Base-by-base conservation (phyloP, 2,329 filamentous ascomycete species). In the Mycosphaerella sp. region DNA sequence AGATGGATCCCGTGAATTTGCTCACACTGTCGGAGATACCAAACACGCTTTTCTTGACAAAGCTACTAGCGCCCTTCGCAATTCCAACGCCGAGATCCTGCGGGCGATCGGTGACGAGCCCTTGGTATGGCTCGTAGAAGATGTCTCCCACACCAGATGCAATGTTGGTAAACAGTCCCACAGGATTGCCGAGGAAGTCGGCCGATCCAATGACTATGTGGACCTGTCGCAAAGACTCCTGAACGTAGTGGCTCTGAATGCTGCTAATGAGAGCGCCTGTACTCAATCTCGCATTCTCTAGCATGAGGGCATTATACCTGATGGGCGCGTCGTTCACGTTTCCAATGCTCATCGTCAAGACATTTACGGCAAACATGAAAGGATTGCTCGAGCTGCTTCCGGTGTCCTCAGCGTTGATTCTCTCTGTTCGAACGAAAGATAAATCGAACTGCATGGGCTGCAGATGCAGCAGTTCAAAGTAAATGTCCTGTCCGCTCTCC, bases 111-210 rank as follows among this genome's bases (percentile, higher is more conserved):
- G 90, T 95, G 68, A 98, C 94, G 43, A 98, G 81, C 17, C 94
- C 88, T 73, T 98, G 93, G 72, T 98, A 98, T 34, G 93, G 93
- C 68, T 98, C 94, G 75, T 98, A 98, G 74, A 98, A 98, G 66
- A 98, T 95, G 68, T 96, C 93, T 16, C 88, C 90, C 47, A 98
- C 88, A 62, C 94, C 93, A 41, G 93, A 98, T 62, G 89, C 95
- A 70, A 98, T 87, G 67, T 91, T 98, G 74, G 95, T 97, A 82
- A 98, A 98, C 39, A 98, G 76, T 40, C 93, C 93, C 13, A 98
- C 94, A 0, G 93, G 93, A 63, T 98, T 98, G 34, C 93, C 93
- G 5, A 98, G 77, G 79, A 98, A 97, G 69, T 98, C 93, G 4
- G 93, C 93, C 5, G 91, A 97, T 14, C 93, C 93, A 50, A 98